Base-by-base conservation (phyloP, 1,139 yeast genomes). In the Hansenula lynferdii region DNA sequence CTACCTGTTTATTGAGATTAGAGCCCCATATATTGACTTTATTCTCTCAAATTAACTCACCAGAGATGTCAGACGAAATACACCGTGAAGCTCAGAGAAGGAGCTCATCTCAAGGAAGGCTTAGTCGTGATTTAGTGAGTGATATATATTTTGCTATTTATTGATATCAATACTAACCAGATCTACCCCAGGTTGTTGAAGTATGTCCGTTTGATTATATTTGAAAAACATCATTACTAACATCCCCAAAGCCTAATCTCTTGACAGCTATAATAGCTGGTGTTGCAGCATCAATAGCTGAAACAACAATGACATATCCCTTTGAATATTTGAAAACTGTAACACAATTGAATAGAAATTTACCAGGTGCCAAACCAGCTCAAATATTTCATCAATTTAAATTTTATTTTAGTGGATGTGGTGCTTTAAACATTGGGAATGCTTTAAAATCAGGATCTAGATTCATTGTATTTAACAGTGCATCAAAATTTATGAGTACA, bases 271-370 rank as follows among this genome's bases (percentile, higher is more conserved):
- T 85, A 41, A 69, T 82, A 4, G 82, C 94, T 2, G 95, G 95
- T 17, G 72, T 81, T 34, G 69, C 81, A 2, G 89, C 96, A 0
- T 85, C 90, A 0, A 73, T 83, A 1, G 75, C 76, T 2, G 81
- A 87, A 37, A 79, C 94, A 2, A 70, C 80, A 0, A 50, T 80
- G 15, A 82, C 95, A 0, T 87, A 85, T 56, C 97, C 97, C 0
- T 74, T 90, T 49, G 97, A 90, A 57, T 85, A 77, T 52, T 60
- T 83, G 44, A 90, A 90, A 59, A 84, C 94, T 19, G 76, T 82
- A 44, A 70, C 77, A 49, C 90, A 85, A 57, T 64, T 85, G 42
- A 75, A 70, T 41, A 67, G 74, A 51, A 58, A 65, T 37, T 60
- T 62, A 41, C 64, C 62, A 45, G 67, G 66, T 57, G 60, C 63